Percentiles rank a stretch among this genome's conserved stretches.
phyloP scores from a whole-genome alignment of 164 flowering plant species.

The Paratinospora sagittata region DNA sequence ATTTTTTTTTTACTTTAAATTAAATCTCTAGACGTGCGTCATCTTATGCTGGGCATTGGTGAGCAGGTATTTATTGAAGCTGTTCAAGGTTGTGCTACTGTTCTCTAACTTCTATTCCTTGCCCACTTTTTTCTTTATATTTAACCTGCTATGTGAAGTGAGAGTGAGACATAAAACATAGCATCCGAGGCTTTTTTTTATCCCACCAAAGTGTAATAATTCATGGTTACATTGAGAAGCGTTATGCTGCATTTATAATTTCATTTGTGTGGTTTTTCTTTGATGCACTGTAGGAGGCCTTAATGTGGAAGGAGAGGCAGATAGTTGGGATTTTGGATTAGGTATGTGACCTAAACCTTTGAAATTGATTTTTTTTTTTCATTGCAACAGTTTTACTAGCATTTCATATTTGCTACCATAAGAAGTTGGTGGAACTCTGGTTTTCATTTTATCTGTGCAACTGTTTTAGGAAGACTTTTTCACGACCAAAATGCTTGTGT shows the following conservation, averaged over 20 bases:
- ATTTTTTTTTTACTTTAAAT: neutral
- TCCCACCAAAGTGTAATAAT: neutral
- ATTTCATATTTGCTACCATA: neutral
- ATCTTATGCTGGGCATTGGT: neutral
- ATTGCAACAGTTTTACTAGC: neutral
- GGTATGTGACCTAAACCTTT: conserved; percentile 43
- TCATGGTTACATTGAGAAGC: neutral
- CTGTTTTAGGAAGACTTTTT: neutral
- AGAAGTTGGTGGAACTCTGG: neutral
- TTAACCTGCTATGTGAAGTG: neutral
- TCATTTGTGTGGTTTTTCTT: conserved; percentile 2
- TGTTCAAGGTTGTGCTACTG: too few relatives aligned
- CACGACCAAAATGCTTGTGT: neutral
- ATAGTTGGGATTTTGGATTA: conserved; percentile 98
- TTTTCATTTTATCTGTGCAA: neutral
- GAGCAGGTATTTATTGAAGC: too few relatives aligned
- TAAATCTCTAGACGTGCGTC: neutral
- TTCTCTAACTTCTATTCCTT: neutral
- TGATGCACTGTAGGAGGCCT: conserved; percentile 62
- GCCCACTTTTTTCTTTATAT: neutral
- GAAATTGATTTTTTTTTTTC: neutral
- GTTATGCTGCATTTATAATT: conserved; percentile 4
- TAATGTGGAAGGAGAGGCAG: conserved; percentile 94
- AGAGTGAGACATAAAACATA: neutral
- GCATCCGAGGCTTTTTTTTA: neutral